Conservation (phyloP, 2,329 filamentous ascomycete species). For the Fusarium coffeatum region DNA sequence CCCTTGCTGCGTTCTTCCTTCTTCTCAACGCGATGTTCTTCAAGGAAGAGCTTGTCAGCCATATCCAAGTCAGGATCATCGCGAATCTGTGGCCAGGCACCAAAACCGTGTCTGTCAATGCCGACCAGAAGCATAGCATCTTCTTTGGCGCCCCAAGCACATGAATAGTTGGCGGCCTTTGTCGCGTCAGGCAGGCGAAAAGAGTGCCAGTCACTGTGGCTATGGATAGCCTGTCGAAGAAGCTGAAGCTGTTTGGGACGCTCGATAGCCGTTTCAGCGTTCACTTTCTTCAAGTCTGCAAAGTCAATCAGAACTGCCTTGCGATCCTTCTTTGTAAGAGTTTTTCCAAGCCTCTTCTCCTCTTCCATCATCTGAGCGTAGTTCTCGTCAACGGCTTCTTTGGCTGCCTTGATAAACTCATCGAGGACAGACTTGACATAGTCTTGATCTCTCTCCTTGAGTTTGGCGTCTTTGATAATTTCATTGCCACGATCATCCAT, state of each 20-base stretch:
- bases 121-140: slow-evolving; percentile 97
- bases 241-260: slow-evolving; percentile 89
- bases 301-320: slow-evolving; percentile 98
- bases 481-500: slow-evolving; percentile 90
- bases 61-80: slow-evolving; percentile 90
- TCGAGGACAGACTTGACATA: slow-evolving; percentile 80
- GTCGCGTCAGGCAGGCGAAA: slow-evolving; percentile 93
- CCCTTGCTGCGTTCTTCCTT: slow-evolving; percentile 89
- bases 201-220: slow-evolving; percentile 74
- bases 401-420: slow-evolving; percentile 73
- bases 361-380: slow-evolving; percentile 80
- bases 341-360: slow-evolving; percentile 84
- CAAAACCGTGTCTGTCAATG: slow-evolving; percentile 93
- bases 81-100: slow-evolving; percentile 93
- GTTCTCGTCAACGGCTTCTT: slow-evolving; percentile 72
- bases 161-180: slow-evolving; percentile 91
- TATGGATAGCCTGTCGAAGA: slow-evolving; percentile 78
- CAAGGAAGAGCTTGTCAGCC: slow-evolving; percentile 91
- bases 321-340: slow-evolving; percentile 94
- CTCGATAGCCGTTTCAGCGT: slow-evolving; percentile 94
- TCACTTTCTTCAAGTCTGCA: slow-evolving; percentile 91
- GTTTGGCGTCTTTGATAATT: slow-evolving; percentile 85
- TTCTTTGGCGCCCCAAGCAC: slow-evolving; percentile 90
- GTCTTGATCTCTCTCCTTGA: slow-evolving; percentile 84
- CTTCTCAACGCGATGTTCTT: slow-evolving; percentile 98